Evolutionary conservation across 108 stramenopile genomes (phyloP), one percentile per base, ranked within the genome.

Genomic region (Pseudonitzschia pungens): DNA sequence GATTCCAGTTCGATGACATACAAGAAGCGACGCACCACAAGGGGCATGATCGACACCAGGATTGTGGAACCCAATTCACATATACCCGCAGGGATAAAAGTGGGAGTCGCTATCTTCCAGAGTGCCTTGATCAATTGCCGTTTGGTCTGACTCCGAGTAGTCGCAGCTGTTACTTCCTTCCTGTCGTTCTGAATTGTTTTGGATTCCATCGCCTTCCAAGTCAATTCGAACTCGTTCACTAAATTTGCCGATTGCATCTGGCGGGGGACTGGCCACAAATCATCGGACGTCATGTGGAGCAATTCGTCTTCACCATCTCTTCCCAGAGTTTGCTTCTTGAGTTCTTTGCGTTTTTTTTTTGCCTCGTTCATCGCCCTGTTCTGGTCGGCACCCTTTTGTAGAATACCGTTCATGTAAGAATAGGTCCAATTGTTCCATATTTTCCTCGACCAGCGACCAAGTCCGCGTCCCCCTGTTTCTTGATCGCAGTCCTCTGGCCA

Each of bases 21-120:
- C 27, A 96, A 70, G 2, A 96, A 58, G 55, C 84, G 65, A 65
- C 89, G 82, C 1, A 96, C 87, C 32, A 89, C 69, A 20, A 96
- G 65, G 1, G 96, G 96, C 54, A 89, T 64, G 14, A 80, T 59
- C 0, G 86, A 75, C 72, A 93, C 91, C 64, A 81, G 84, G 0
- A 91, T 4, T n/a, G 89, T 86, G 4, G 86, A 81, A 9, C 90
- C 32, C 27, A 93, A 65, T 72, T 95, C 83, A 64, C 75, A 93
- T 29, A 86, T 64, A 27, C 88, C 93, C 4, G 93, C 92, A 24
- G 86, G 88, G n/a, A 86, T 16, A 71, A 86, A 92, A 12, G 75
- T 80, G 0, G 83, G 83, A 2, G 62, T 43, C 26, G 84, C 78
- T 43, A 92, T 55, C 0, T 73, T 53, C 84, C 84, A 96, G 32